Conservation (phyloP, 495 filamentous ascomycete species). For the Neurospora tetraspora region DNA sequence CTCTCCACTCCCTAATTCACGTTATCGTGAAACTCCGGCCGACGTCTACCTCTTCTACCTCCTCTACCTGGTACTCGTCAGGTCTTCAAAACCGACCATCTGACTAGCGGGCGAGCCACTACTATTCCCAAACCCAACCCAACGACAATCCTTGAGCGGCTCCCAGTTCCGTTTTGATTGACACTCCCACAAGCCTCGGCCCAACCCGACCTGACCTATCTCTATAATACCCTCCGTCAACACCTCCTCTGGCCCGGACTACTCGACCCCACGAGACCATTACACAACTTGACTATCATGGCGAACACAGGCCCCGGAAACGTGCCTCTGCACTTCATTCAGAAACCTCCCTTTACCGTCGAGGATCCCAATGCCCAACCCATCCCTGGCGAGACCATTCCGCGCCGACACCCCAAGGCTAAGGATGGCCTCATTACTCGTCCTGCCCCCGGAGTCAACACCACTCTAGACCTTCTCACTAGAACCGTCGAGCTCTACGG, state of each 20-base stretch:
- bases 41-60: neutral
- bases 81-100: too few species aligned
- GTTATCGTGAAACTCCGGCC: neutral
- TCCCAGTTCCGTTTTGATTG: neutral
- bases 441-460: constrained; percentile 43
- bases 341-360: constrained; percentile 45
- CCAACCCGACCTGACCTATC: neutral
- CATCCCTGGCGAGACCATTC: constrained; percentile 53
- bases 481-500: constrained; percentile 42
- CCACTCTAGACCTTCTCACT: constrained; percentile 50
- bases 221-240: neutral
- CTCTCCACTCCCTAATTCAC: neutral
- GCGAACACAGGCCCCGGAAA: neutral
- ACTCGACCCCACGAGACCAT: neutral
- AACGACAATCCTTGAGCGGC: neutral
- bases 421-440: constrained; percentile 41
- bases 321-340: constrained; percentile 32
- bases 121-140: neutral
- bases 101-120: too few species aligned
- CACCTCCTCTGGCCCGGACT: neutral
- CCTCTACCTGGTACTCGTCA: neutral
- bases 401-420: constrained; percentile 45
- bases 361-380: constrained; percentile 39
- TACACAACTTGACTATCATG: neutral
- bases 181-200: neutral